These are phyloP conservation scores for Uronychia setigera DNA, from an alignment of 73 alveolate species.

Conservation along the genomic window DNA sequence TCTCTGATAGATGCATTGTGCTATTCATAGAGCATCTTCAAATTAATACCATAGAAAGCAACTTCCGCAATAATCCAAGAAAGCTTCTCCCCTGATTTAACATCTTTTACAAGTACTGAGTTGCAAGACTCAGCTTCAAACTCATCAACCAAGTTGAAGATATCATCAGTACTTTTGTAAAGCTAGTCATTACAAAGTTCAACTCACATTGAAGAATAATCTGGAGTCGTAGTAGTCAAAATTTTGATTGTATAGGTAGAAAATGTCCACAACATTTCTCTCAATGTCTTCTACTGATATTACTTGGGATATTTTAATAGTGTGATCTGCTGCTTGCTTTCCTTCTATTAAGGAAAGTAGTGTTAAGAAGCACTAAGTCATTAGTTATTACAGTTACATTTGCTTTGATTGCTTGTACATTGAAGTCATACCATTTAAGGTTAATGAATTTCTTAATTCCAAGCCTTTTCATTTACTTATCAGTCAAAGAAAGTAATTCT, in stretches of 20 bases:
- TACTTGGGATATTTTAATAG: not conserved
- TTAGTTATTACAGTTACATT: not conserved
- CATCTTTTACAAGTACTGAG: not conserved
- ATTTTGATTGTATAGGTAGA: not conserved
- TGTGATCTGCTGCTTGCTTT: not conserved
- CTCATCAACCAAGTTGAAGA: not conserved
- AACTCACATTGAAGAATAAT: not conserved
- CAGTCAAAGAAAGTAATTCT: not conserved
- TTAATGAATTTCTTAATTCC: not conserved
- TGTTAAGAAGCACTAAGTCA: not conserved
- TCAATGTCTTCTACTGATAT: not conserved
- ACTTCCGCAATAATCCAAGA: not conserved
- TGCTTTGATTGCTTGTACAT: not conserved
- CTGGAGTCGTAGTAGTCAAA: not conserved
- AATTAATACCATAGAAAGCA: not conserved
- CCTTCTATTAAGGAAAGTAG: not conserved
- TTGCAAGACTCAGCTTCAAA: not conserved
- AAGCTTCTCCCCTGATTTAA: not conserved
- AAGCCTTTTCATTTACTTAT: not conserved
- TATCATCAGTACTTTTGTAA: not conserved
- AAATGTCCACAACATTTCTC: not conserved
- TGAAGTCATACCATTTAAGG: not conserved
- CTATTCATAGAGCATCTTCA: not conserved
- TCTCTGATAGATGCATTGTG: not conserved
- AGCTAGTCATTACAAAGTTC: not conserved